These are phyloP conservation scores for Pueraria montana DNA, from an alignment of 306 rosid species.

Conservation along the genomic window DNA sequence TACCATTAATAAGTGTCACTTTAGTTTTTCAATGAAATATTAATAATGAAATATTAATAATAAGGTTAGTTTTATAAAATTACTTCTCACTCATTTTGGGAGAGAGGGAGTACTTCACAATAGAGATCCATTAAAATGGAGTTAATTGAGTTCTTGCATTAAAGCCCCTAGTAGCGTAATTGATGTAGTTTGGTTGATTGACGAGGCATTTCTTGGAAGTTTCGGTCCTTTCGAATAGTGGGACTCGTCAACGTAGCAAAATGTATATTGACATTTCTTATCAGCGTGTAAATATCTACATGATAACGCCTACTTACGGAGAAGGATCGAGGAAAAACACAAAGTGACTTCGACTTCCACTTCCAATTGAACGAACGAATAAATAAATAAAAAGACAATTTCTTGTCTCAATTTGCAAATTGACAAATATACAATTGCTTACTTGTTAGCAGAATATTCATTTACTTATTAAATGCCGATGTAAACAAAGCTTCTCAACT, in stretches of 20 bases:
- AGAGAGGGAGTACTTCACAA: too few relatives aligned
- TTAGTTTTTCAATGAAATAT: too few relatives aligned
- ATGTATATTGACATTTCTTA: neutral
- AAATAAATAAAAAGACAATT: neutral
- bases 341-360: constrained; percentile 12
- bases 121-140: too few relatives aligned
- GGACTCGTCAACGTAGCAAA: neutral
- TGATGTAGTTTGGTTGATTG: neutral
- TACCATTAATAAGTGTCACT: too few relatives aligned
- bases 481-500: neutral
- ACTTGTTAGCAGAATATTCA: neutral
- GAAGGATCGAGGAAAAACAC: constrained; percentile 27
- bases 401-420: constrained; percentile 13
- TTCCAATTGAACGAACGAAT: neutral
- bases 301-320: neutral
- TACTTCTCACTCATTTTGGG: too few relatives aligned
- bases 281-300: neutral
- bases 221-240: neutral
- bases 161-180: too few relatives aligned
- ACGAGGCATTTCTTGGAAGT: constrained; percentile 25
- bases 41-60: too few relatives aligned
- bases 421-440: neutral
- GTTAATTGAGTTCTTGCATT: too few relatives aligned
- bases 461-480: constrained; percentile 10
- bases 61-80: too few relatives aligned